phyloP scores from a whole-genome alignment of 2,329 filamentous ascomycete genomes.

The Epichloe sylvatica region DNA sequence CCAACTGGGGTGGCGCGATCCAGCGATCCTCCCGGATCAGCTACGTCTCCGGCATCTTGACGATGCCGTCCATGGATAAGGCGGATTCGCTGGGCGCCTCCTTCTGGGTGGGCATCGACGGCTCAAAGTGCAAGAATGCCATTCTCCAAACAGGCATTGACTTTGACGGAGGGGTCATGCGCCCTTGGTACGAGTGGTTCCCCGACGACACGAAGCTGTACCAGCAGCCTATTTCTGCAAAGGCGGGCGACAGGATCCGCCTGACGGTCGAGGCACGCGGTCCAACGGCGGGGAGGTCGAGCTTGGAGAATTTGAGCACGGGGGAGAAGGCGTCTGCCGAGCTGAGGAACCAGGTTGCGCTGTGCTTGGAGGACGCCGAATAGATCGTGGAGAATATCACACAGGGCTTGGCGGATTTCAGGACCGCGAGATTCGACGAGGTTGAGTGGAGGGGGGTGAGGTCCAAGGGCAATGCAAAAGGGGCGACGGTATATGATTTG shows the following conservation, averaged over 20 bases:
- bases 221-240: background rate
- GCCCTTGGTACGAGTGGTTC: background rate
- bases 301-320: conserved; percentile 1
- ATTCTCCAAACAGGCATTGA: background rate
- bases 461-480: background rate
- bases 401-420: background rate
- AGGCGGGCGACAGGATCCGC: conserved; percentile 1
- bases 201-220: conserved; percentile 3
- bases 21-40: background rate
- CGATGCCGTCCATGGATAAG: background rate
- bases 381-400: background rate
- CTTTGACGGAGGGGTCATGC: background rate
- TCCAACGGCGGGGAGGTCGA: background rate
- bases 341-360: background rate
- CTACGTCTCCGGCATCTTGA: background rate
- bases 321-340: background rate
- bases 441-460: background rate
- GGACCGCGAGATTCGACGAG: background rate
- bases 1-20: background rate
- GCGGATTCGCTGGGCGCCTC: background rate
- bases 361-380: background rate
- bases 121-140: background rate
- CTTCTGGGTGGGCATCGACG: background rate
- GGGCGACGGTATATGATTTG: background rate
- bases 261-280: background rate